Conservation (phyloP, 345 rosid genomes). For the Streptanthus diversifolius region DNA sequence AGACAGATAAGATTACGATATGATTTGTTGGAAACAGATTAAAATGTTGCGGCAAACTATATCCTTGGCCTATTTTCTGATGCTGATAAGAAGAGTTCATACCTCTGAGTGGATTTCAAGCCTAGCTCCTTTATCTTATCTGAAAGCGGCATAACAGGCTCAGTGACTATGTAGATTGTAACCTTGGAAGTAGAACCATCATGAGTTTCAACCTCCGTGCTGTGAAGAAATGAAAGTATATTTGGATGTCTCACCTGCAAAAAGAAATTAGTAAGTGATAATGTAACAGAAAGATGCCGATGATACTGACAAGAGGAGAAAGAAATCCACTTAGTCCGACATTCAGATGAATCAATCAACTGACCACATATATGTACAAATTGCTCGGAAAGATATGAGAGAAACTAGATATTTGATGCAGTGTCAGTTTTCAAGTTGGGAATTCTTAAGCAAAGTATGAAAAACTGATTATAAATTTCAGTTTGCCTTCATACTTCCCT, state of each 20-base stretch:
- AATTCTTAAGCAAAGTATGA: neutral
- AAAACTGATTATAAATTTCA: neutral
- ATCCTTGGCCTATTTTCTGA: neutral
- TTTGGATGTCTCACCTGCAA: conserved; percentile 96
- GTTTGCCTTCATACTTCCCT: neutral
- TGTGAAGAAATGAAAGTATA: conserved; percentile 85
- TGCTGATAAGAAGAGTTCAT: conserved; percentile 17
- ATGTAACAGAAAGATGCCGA: neutral
- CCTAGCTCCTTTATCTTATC: conserved; percentile 95
- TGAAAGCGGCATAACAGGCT: conserved; percentile 95
- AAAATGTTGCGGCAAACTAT: neutral
- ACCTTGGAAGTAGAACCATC: conserved; percentile 70
- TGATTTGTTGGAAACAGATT: neutral
- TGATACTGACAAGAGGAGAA: neutral
- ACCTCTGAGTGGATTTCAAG: conserved; percentile 89
- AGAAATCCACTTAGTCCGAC: neutral
- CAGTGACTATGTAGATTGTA: conserved; percentile 90
- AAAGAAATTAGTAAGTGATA: conserved; percentile 7
- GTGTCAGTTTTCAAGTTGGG: neutral
- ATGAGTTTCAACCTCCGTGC: conserved; percentile 80
- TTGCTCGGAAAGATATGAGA: neutral
- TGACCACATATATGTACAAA: neutral
- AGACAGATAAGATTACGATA: neutral
- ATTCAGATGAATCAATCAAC: neutral
- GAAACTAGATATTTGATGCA: neutral